phyloP scores from a whole-genome alignment of 495 filamentous ascomycete species.

The Aspergillus egyptiacus region DNA sequence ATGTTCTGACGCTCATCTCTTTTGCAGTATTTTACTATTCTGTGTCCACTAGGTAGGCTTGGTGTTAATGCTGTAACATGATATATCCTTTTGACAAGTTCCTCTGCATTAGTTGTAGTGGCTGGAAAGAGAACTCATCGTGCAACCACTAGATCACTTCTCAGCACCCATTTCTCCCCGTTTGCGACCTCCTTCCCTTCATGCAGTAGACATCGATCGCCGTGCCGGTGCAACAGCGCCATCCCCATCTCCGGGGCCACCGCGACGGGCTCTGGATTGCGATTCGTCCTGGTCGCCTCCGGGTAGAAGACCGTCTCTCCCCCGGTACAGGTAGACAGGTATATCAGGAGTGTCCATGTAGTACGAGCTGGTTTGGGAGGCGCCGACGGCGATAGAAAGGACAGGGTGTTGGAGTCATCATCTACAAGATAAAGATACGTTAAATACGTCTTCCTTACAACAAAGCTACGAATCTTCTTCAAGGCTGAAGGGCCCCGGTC shows the following conservation, averaged over 20 bases:
- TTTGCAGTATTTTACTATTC: not conserved
- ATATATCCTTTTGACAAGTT: not conserved
- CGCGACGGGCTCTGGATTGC: constrained; percentile 54
- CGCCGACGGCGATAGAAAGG: constrained; percentile 39
- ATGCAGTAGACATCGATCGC: constrained; percentile 82
- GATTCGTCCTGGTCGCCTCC: constrained; percentile 47
- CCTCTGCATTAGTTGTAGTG: not conserved
- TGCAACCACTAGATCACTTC: constrained; percentile 78
- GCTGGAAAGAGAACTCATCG: constrained; percentile 27
- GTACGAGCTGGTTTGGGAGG: constrained; percentile 55
- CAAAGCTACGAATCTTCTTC: too few relatives aligned
- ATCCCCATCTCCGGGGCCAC: constrained; percentile 74
- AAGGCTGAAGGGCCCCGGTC: too few relatives aligned
- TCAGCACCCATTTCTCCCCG: constrained; percentile 90
- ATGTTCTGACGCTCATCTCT: not conserved
- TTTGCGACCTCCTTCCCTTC: constrained; percentile 72
- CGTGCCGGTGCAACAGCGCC: constrained; percentile 83
- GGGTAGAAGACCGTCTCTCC: constrained; percentile 94
- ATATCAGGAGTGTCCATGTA: constrained; percentile 89
- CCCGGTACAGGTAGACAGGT: constrained; percentile 72
- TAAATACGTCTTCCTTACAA: constrained; percentile 1
- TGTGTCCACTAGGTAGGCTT: not conserved
- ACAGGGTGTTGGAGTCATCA: constrained; percentile 70
- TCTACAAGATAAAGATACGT: constrained; percentile 44
- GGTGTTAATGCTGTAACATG: constrained; percentile 6